Evolutionary conservation across 1,284 basidiomycete genomes (phyloP).

Genomic region (Ceratorhiza oryzae-sativae): DNA sequence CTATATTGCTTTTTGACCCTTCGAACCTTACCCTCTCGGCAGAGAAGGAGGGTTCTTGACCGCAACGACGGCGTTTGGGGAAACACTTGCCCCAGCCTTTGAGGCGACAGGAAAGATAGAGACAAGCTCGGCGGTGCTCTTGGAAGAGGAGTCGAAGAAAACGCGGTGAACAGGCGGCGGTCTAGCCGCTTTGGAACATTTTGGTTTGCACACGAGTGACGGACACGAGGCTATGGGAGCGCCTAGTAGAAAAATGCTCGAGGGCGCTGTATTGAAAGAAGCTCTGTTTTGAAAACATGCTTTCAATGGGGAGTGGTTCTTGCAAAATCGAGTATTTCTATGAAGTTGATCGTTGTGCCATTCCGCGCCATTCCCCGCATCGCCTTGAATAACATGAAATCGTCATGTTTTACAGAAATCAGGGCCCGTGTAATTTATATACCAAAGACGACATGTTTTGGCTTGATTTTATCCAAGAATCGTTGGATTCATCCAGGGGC

Average conservation of each 20-base stretch:
- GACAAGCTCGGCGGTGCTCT: constrained; percentile 53
- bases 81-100: constrained; percentile 70
- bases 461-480: too few relatives aligned
- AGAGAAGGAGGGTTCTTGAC: constrained; percentile 78
- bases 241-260: not conserved
- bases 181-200: not conserved
- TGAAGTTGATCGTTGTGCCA: too few relatives aligned
- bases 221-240: constrained; percentile 1
- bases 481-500: too few relatives aligned
- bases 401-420: too few relatives aligned
- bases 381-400: too few relatives aligned
- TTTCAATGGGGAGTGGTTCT: not conserved
- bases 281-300: not conserved
- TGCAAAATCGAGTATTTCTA: too few relatives aligned
- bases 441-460: too few relatives aligned
- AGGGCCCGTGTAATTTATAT: too few relatives aligned
- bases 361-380: not conserved
- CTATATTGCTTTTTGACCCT: constrained; percentile 66
- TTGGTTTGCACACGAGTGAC: not conserved
- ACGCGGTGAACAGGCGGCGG: constrained; percentile 10
- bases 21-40: constrained; percentile 63
- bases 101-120: constrained; percentile 60
- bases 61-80: constrained; percentile 77
- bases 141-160: constrained; percentile 48
- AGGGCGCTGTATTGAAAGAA: not conserved